Base-by-base conservation (phyloP, 306 rosid genomes). In the Rosa rugosa region DNA sequence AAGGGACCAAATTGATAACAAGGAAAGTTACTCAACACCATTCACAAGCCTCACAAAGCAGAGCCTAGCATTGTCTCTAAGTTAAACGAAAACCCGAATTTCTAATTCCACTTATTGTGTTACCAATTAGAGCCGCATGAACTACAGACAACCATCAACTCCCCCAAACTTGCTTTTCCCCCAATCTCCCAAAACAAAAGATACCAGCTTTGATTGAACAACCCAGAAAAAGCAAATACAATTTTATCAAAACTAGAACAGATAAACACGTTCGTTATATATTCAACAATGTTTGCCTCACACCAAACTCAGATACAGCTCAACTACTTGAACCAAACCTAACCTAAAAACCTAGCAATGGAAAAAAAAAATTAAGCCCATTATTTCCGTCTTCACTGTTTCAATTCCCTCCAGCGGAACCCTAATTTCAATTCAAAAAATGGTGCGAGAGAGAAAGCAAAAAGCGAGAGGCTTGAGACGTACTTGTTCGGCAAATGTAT, bases 401-500 rank as follows among this genome's bases (percentile, higher is more conserved):
- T 20, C 47, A 67, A 67, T 67, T 38, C 8, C 27, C 23, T 67
- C 47, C 11, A 38, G 11, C 9, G 36, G 11, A 54, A 6, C 12
- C 62, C 31, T n/a, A 22, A 57, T 20, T n/a, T 23, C 36, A 59
- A 60, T 60, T 60, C 7, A 23, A 11, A 60, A 60, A 25, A 60
- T 25, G 66, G 38, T 57, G 34, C 66, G 66, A 56, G 38, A 60
- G 36, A 60, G 65, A 53, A 14, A 34, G 76, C 8, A 36, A 53
- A 57, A 18, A 42, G 34, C 60, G 12, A 31, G 36, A 31, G 36
- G 36, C 36, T 31, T 31, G 36, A 36, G 77, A 63, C 77, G 69
- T 74, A 74, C 77, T 74, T 57, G 69, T 41, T 57, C 42, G 77
- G 63, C 77, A 44, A 54, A 38, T n/a, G 36, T 53, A 6, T 36